Percentiles rank a stretch among this genome's conserved stretches.
Evolutionary conservation across 306 rosid genomes (phyloP).

Genomic region (Quercus berberidifolia): DNA sequence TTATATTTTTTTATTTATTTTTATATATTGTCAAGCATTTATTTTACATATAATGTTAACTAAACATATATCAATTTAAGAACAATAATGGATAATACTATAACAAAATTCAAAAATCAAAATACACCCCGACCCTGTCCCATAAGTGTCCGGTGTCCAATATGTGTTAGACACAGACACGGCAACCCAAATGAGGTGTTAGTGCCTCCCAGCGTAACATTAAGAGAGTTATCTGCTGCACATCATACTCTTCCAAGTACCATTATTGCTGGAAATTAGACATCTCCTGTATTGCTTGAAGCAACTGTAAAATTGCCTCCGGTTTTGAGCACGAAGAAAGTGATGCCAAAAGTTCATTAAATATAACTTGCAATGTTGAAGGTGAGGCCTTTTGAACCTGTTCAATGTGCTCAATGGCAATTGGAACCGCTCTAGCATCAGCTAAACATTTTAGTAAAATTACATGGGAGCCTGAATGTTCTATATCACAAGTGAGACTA

Average conservation of each 20-base stretch:
- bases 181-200: too few relatives aligned
- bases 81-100: too few relatives aligned
- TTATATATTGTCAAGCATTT: too few relatives aligned
- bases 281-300: conserved; percentile 43
- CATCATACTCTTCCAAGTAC: conserved; percentile 22
- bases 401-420: conserved; percentile 60
- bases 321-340: conserved; percentile 56
- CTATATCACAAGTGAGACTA: conserved; percentile 37
- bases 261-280: conserved; percentile 18
- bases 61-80: too few relatives aligned
- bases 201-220: neutral
- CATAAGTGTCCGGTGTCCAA: too few relatives aligned
- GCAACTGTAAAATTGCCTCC: conserved; percentile 48
- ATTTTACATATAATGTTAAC: too few relatives aligned
- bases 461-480: conserved; percentile 47
- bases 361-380: conserved; percentile 43
- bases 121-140: too few relatives aligned
- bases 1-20: too few relatives aligned
- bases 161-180: too few relatives aligned
- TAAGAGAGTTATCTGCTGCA: neutral
- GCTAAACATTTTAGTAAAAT: conserved; percentile 60
- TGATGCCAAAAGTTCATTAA: conserved; percentile 52
- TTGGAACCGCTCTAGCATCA: conserved; percentile 49
- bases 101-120: too few relatives aligned
- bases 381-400: conserved; percentile 55